Evolutionary conservation across 2,329 filamentous ascomycete genomes (phyloP), one percentile per base, ranked within the genome.

Genomic region (Trichophyton benhamiae): DNA sequence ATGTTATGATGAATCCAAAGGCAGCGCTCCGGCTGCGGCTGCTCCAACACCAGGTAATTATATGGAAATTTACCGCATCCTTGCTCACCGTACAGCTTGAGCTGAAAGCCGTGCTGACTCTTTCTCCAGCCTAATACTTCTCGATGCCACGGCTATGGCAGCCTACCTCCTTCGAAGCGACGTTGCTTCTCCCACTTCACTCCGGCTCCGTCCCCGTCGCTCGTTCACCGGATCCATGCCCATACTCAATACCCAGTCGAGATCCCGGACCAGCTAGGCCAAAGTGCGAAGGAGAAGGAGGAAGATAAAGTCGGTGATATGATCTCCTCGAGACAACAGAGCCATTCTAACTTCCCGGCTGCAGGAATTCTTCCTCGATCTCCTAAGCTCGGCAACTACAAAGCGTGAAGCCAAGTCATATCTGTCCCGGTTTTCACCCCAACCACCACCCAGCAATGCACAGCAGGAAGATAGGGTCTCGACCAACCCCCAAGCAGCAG

Each of bases 361-460:
- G 20, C 66, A 91, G 87, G 89, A 96, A 70, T 87, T 96, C 68
- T 86, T 95, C 68, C 81, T 95, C 36, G 91, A 90, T 15, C 83
- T 97, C 2, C 79, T 99, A 36, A 89, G 89, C 69, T 90, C 91
- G 17, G 90, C 91, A 9, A 88, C 91, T 4, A 96, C 92, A 0
- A 95, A 91, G 74, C 85, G 94, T 68, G 94, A 99, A 76, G 91
- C 91, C 57, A 91, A 88, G 74, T 86, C 89, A 42, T 99, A 96
- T 71, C 81, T 99, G 15, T 87, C 94, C 67, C 91, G 90, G 64
- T 95, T 96, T 72, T 86, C 84, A 58, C 75, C 76, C 17, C 66
- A n/a, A 68, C 71, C 67, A 72, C 69, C 65, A 72, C 69, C 60
- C 65, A 65, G 57, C 68, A 67, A 62, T 74, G 68, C 20, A 67